Base-by-base conservation (phyloP, 225 moss, liverwort and hornwort genomes). In the Rhytidiadelphus loreus region DNA sequence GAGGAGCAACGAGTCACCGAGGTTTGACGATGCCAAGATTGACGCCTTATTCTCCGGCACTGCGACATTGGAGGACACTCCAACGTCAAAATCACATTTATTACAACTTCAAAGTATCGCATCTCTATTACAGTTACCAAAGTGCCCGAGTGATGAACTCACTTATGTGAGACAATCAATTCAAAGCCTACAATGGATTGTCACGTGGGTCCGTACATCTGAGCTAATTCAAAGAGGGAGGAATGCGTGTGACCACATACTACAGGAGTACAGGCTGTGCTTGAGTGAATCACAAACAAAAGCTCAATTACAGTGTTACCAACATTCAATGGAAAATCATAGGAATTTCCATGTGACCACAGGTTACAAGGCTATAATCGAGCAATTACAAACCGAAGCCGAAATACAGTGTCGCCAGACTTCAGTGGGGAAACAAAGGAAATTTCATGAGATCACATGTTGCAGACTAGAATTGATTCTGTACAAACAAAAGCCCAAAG, bases 1-100 rank as follows among this genome's bases (percentile, higher is more conserved):
- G 44, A 98, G 89, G 39, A 98, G 82, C 78, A 98, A 9, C 26
- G 95, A 89, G 76, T 97, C 97, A 24, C 94, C 96, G 7, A 97
- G 41, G 44, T 94, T 96, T 43, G 95, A 91, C 74, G 80, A 91
- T 6, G 83, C 79, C 61, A 94, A 58, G 57, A 95, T 68, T 37
- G 92, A 91, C 26, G 85, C 91, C 77, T 89, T 91, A 23, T 32
- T 89, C 82, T 94, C 94, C 37, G 85, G 61, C 60, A 83, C 91
- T 94, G 90, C 84, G 79, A 72, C 76, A 61, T 83, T 60, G 48
- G 68, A 70, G 35, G 62, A 41, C 71, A 55, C 14, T 48, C n/a
- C 29, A 48, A 48, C 16, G 7, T 22, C 50, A 74, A 57, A 78
- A 57, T 78, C 28, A 78, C 39, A 78, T 39, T 39, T 28, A 4